Base-by-base conservation (phyloP, 2,329 filamentous ascomycete species). In the Paracamarosporium sp. region DNA sequence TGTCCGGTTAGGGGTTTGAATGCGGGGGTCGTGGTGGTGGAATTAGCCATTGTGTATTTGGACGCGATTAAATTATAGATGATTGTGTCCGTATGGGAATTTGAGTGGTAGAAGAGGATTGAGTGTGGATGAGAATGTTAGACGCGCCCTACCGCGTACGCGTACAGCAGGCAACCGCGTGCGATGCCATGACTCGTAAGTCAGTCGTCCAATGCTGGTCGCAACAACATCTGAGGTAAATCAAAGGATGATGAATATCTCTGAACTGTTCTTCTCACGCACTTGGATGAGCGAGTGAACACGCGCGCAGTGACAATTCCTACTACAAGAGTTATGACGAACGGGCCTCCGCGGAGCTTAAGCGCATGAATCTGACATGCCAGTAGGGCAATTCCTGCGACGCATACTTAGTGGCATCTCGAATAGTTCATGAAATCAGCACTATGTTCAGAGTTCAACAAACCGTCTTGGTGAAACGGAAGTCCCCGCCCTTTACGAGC, bases 1-100 rank as follows among this genome's bases (percentile, higher is more conserved):
- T 52, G 53, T 36, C 64, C 66, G 28, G 28, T 64, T 3, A 67
- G 57, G 0, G 85, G 65, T 5, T 15, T 50, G 51, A 61, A 63
- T 3, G 25, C 8, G 22, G 22, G 11, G 40, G 12, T 24, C 13
- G 17, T 24, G 38, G 38, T 41, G n/a, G 17, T 41, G 17, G 2
- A n/a, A 11, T 11, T 7, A 1, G 22, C 13, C 40, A 43, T 43
- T 27, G 40, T 38, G 5, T 22, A 12, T 27, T n/a, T 27, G 11
- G 22, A n/a, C 15, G 22, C 6, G 9, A 2, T 5, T 25, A 4
- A 12, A 15, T 12, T 27, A 13, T 15, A 43, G 40, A 41, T 1
- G 9, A 15, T 8, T 4, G 17, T 24, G 9, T 24, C n/a, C n/a
- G 20, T 41, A 12, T 13, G 5, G 2, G 17, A 12, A 41, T n/a